phyloP scores from a whole-genome alignment of 257 asterid genomes.

The Hygrophila difformis region DNA sequence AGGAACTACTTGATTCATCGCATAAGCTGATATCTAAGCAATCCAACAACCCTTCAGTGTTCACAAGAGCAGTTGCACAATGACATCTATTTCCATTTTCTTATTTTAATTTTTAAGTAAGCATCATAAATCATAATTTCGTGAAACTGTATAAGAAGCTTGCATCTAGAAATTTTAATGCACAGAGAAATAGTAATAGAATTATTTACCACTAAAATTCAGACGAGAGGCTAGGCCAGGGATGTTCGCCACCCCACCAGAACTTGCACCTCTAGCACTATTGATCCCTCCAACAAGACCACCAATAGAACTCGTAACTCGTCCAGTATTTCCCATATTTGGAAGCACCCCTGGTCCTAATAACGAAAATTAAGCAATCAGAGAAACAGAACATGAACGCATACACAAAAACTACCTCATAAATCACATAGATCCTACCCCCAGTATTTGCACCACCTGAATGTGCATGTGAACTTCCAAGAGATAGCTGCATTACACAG shows the following conservation, averaged over 20 bases:
- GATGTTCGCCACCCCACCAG: slow-evolving; percentile 55
- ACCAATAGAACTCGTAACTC: slow-evolving; percentile 51
- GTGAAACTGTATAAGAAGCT: slow-evolving; percentile 8
- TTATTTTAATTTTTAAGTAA: slow-evolving; percentile 10
- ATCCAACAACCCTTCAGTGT: slow-evolving; percentile 11
- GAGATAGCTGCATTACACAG: slow-evolving; percentile 73
- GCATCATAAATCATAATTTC: slow-evolving; percentile 1
- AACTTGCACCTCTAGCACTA: slow-evolving; percentile 49
- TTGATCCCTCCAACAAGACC: slow-evolving; percentile 63
- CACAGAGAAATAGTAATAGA: slow-evolving; percentile 5
- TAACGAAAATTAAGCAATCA: slow-evolving; percentile 25
- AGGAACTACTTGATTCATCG: slow-evolving; percentile 6
- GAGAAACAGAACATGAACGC: slow-evolving; percentile 14
- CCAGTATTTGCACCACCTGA: slow-evolving; percentile 64
- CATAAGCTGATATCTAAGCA: slow-evolving; percentile 1
- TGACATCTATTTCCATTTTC: slow-evolving; percentile 21
- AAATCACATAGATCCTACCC: slow-evolving; percentile 36
- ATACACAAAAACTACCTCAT: slow-evolving; percentile 13
- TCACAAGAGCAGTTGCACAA: no score
- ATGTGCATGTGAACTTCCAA: slow-evolving; percentile 67
- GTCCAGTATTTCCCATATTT: slow-evolving; percentile 63
- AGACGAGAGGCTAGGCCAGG: slow-evolving; percentile 74
- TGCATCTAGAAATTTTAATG: background rate
- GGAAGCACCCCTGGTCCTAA: slow-evolving; percentile 57
- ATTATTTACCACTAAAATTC: slow-evolving; percentile 46